Conservation (phyloP, 768 basidiomycete genomes). For the Rhizopogon vesiculosus region DNA sequence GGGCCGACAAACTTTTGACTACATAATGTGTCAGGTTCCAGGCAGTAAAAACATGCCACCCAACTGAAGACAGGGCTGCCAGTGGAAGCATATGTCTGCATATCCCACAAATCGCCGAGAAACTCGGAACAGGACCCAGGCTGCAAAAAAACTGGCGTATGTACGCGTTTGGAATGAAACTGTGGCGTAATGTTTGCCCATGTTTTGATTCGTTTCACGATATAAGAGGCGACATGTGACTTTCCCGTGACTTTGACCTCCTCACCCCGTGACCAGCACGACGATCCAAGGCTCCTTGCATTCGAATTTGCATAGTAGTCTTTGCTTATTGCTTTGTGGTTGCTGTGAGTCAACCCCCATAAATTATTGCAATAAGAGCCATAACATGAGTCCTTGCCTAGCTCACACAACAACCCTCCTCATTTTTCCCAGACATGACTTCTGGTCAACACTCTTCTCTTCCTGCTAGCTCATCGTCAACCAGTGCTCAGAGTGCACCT, state of each 20-base stretch:
- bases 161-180: no score
- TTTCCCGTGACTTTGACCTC: slow-evolving; percentile 35
- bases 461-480: slow-evolving; percentile 9
- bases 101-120: no score
- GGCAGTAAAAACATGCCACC: not conserved
- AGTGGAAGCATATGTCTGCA: no score
- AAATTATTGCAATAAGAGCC: no score
- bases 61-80: not conserved
- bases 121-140: no score
- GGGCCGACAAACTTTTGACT: not conserved
- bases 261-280: slow-evolving; percentile 39
- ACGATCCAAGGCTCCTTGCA: not conserved
- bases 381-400: not conserved
- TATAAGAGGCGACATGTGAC: slow-evolving; percentile 39
- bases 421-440: not conserved
- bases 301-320: not conserved
- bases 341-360: not conserved
- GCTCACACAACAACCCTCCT: not conserved
- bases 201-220: slow-evolving; percentile 24
- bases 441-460: slow-evolving; percentile 1
- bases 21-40: not conserved
- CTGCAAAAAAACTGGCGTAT: not conserved
- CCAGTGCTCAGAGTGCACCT: slow-evolving; percentile 8
- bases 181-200: slow-evolving; percentile 20
- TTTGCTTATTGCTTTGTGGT: not conserved